These are phyloP conservation scores for Vigna nakashimae DNA, from an alignment of 306 rosid genomes.

Conservation along the genomic window DNA sequence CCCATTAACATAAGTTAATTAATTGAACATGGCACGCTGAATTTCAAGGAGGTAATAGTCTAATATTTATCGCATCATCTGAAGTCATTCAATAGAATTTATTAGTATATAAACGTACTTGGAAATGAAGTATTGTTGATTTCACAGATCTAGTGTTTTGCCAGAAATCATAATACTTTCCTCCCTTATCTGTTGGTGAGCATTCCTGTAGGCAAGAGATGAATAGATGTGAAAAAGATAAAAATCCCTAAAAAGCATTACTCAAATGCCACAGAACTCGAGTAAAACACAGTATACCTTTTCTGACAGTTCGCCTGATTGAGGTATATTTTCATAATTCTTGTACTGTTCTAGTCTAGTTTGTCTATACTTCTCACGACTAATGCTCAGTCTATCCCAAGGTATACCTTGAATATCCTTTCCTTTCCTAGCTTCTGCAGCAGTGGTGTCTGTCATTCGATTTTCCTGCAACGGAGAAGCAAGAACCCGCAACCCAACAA, in stretches of 20 bases:
- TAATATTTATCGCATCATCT: conserved; percentile 3
- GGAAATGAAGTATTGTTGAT: conserved; percentile 86
- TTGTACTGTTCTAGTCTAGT: conserved; percentile 86
- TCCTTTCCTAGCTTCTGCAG: conserved; percentile 51
- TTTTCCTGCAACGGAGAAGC: conserved; percentile 44
- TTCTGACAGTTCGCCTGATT: conserved; percentile 71
- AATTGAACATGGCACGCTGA: not conserved
- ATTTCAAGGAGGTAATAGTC: not conserved
- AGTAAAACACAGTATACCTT: conserved; percentile 57
- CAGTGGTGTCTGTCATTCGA: conserved; percentile 48
- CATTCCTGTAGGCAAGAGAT: conserved; percentile 60
- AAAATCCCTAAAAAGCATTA: conserved; percentile 19
- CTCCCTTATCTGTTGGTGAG: conserved; percentile 65
- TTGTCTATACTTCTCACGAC: conserved; percentile 59
- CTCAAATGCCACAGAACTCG: not conserved
- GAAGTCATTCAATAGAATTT: not conserved
- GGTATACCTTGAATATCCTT: conserved; percentile 59
- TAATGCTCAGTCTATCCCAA: conserved; percentile 56
- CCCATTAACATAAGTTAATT: conserved; percentile 22
- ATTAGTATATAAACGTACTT: conserved; percentile 46
- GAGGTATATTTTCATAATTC: conserved; percentile 79
- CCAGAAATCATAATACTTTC: conserved; percentile 70
- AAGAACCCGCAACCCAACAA: conserved; percentile 7
- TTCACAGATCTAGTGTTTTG: conserved; percentile 83
- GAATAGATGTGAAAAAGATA: not conserved